Percentiles rank a stretch among this genome's conserved stretches.
These are phyloP conservation scores for Solanum medicagineum DNA, from an alignment of 257 asterid species.

Conservation along the genomic window DNA sequence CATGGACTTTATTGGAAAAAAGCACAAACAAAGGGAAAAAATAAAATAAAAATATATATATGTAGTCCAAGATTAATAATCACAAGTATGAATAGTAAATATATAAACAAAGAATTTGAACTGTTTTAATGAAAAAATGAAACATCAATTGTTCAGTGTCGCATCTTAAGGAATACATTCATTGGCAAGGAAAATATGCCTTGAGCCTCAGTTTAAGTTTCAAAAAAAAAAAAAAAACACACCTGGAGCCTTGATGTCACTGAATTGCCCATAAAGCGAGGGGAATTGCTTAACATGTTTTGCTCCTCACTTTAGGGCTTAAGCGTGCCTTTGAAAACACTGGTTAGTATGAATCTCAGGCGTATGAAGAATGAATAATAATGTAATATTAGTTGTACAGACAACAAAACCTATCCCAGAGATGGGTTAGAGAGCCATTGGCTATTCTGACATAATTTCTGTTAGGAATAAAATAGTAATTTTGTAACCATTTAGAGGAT, in stretches of 20 bases:
- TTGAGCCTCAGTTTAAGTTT: neutral
- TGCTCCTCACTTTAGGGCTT: neutral
- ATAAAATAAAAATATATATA: neutral
- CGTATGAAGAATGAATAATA: neutral
- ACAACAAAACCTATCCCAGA: neutral
- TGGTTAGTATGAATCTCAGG: neutral
- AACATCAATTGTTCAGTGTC: neutral
- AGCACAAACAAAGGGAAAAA: neutral
- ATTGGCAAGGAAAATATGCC: neutral
- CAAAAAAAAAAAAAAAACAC: too few species aligned
- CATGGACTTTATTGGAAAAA: neutral
- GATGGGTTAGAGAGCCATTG: neutral
- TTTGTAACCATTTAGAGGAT: neutral
- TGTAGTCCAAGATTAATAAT: neutral
- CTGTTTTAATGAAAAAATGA: neutral
- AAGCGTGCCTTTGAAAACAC: neutral
- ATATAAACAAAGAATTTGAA: neutral
- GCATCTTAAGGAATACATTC: neutral
- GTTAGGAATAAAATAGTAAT: neutral
- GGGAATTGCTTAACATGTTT: neutral
- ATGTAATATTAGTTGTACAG: neutral
- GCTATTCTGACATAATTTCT: neutral
- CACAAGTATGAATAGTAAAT: neutral
- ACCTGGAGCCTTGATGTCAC: neutral
- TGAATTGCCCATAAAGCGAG: neutral